These are phyloP conservation scores for Ophiostoma piceae DNA, from an alignment of 2,329 filamentous ascomycete genomes.

Conservation along the genomic window DNA sequence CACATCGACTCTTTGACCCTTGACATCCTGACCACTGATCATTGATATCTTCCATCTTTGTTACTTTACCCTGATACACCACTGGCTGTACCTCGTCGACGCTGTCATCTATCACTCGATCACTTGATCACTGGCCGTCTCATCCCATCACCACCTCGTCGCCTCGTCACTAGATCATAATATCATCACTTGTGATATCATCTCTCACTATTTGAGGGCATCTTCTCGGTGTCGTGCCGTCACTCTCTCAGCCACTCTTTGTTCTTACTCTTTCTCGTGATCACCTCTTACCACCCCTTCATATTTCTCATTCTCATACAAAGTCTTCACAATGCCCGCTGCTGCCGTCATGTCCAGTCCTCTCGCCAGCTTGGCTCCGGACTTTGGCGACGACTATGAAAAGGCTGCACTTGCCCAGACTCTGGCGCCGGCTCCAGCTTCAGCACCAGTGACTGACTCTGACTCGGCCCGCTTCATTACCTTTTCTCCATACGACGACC, in stretches of 20 bases:
- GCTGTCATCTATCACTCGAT: background rate
- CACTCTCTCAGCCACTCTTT: background rate
- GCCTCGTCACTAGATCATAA: background rate
- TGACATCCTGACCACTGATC: background rate
- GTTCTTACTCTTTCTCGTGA: background rate
- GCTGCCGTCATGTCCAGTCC: background rate
- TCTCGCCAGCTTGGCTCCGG: background rate
- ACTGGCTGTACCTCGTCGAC: background rate
- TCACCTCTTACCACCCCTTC: background rate
- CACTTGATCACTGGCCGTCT: background rate
- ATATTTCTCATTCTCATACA: background rate
- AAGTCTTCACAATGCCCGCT: background rate
- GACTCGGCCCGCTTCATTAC: constrained; percentile 44
- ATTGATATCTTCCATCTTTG: background rate
- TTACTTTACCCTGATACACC: background rate
- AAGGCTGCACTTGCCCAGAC: constrained; percentile 8
- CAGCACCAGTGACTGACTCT: background rate
- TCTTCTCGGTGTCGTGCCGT: background rate
- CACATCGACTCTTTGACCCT: background rate
- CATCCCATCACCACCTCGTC: background rate
- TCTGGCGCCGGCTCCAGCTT: background rate
- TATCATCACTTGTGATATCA: constrained; percentile 10
- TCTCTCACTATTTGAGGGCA: background rate
- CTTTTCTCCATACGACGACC: constrained; percentile 69
- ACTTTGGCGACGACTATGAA: background rate